Evolutionary conservation across 225 moss, liverwort and hornwort species (phyloP).

Genomic region (Polytrichum formosum): DNA sequence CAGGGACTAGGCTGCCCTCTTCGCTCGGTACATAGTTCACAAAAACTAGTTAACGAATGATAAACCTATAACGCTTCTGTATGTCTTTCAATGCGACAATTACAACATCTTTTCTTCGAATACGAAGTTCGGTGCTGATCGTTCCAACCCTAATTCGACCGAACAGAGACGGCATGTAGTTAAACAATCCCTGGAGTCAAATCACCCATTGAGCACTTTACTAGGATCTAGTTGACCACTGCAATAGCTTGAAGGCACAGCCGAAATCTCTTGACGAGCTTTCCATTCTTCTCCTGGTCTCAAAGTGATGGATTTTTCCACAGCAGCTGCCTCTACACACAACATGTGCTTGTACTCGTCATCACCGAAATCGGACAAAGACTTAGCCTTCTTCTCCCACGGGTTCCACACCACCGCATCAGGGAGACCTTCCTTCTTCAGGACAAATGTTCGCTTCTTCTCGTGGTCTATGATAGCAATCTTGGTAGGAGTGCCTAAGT

Average conservation of each 20-base stretch:
- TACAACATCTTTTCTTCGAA: constrained; percentile 22
- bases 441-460: constrained; percentile 84
- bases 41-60: constrained; percentile 10
- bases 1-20: no score
- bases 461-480: constrained; percentile 93
- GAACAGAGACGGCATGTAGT: constrained; percentile 19
- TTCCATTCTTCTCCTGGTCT: constrained; percentile 96
- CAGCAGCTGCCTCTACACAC: constrained; percentile 91
- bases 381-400: constrained; percentile 95
- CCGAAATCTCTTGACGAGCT: constrained; percentile 93
- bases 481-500: constrained; percentile 83
- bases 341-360: constrained; percentile 96
- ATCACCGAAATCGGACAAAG: constrained; percentile 81
- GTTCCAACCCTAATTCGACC: constrained; percentile 25
- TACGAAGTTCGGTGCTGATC: constrained; percentile 28
- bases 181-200: constrained; percentile 30
- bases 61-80: constrained; percentile 5
- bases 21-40: constrained; percentile 8
- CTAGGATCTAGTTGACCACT: constrained; percentile 90
- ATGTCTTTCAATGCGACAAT: constrained; percentile 24
- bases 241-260: constrained; percentile 92
- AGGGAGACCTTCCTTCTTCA: constrained; percentile 91
- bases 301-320: constrained; percentile 74
- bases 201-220: constrained; percentile 74
- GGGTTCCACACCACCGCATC: constrained; percentile 99